These are phyloP conservation scores for Syzygium syzygioides DNA, from an alignment of 441 rosid genomes.

Conservation along the genomic window DNA sequence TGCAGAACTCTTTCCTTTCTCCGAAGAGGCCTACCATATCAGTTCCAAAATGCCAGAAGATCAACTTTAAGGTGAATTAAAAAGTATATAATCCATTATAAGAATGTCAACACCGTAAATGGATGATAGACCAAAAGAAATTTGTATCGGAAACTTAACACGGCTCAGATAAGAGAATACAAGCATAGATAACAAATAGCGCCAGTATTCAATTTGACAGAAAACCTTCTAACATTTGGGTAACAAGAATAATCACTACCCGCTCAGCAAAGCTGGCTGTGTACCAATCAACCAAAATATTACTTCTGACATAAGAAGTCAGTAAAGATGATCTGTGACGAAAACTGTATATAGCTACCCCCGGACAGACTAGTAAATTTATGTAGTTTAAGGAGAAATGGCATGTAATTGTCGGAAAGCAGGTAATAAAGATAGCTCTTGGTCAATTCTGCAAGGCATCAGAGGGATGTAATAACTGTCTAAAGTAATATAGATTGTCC, in stretches of 20 bases:
- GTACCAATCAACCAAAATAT: background rate
- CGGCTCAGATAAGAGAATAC: background rate
- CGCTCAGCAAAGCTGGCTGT: background rate
- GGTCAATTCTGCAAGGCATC: background rate
- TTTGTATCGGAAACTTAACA: background rate
- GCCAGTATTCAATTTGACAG: background rate
- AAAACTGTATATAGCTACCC: background rate
- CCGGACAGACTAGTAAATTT: background rate
- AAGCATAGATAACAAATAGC: background rate
- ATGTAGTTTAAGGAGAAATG: background rate
- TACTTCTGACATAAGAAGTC: background rate
- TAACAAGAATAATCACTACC: background rate
- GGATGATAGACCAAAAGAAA: background rate
- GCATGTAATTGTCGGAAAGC: background rate
- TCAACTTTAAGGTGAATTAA: background rate
- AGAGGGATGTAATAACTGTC: background rate
- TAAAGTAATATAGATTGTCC: background rate
- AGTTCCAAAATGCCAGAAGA: background rate
- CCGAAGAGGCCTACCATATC: constrained; percentile 43
- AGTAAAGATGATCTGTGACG: background rate
- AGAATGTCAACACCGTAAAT: background rate
- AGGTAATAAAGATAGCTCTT: background rate
- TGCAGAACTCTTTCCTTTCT: constrained; percentile 42
- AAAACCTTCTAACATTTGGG: background rate
- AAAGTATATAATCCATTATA: background rate